Evolutionary conservation across 768 basidiomycete genomes (phyloP), one percentile per base, ranked within the genome.

Genomic region (Mycena olivaceomarginata): DNA sequence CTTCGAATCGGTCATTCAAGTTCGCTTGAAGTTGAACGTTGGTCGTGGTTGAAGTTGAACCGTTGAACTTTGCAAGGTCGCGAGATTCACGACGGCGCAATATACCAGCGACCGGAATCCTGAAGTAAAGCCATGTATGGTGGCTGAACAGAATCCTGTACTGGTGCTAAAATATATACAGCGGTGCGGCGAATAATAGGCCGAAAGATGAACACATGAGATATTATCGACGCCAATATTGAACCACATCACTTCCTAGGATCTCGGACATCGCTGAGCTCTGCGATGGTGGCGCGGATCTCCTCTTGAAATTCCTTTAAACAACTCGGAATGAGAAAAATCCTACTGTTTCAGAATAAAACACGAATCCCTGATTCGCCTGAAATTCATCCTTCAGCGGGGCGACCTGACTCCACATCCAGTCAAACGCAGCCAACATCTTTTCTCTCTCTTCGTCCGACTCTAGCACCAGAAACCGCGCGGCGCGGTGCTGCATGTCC

Each of bases 381-480:
- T 85, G 81, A 79, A 87, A 92, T 7, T 83, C 82, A 0, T 86
- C 81, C 43, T 84, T 77, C 48, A 93, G 84, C 4, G 90, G 87
- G 13, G 85, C 79, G 16, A 90, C 89, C 67, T 90, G 88, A 43
- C 88, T 85, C 84, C 85, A 91, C 0, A 87, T 86, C 93, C 93
- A 94, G 1, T 85, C 84, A 80, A 85, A 93, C 68, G 91, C 86
- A 43, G 75, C 78, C 81, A 89, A 79, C 86, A 91, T 89, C 79
- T 76, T 88, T 69, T 93, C 92, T 46, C 48, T 69, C 76, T 88
- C 85, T 46, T 83, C 85, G 10, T 62, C 46, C 10, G 62, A 65
- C 63, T 86, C 82, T 0, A 79, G 77, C 10, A 80, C 72, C 48
- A 93, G 83, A 79, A 91, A 92, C 60, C 85, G 84, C n/a, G 91